Evolutionary conservation across 2,329 filamentous ascomycete genomes (phyloP).

Genomic region (Alternaria arborescens): DNA sequence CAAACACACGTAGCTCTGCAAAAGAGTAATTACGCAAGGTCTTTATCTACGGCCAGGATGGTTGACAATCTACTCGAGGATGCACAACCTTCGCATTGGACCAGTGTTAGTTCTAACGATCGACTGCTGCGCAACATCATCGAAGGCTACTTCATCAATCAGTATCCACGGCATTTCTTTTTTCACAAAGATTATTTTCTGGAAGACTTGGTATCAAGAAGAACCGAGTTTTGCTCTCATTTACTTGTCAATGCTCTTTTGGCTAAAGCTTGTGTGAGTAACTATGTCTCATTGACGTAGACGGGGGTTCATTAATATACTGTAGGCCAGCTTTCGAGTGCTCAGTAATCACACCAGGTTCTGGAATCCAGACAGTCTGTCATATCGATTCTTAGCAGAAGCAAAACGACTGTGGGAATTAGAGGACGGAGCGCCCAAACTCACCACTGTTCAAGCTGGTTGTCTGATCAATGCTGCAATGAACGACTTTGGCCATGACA

Average conservation of each 20-base stretch:
- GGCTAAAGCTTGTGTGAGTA: slow-evolving; percentile 32
- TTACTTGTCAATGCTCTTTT: slow-evolving; percentile 32
- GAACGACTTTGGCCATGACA: slow-evolving; percentile 19
- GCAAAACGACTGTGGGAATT: slow-evolving; percentile 34
- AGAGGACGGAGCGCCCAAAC: slow-evolving; percentile 7
- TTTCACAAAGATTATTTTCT: slow-evolving; percentile 32
- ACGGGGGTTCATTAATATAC: slow-evolving; percentile 4
- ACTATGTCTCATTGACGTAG: not conserved
- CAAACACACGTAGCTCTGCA: not conserved
- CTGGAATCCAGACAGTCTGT: slow-evolving; percentile 27
- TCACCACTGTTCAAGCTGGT: slow-evolving; percentile 28
- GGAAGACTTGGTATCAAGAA: slow-evolving; percentile 25
- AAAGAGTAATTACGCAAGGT: slow-evolving; percentile 23
- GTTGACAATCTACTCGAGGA: slow-evolving; percentile 24
- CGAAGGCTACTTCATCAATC: slow-evolving; percentile 19
- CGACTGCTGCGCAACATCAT: slow-evolving; percentile 25
- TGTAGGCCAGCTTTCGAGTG: slow-evolving; percentile 14
- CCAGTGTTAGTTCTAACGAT: slow-evolving; percentile 27
- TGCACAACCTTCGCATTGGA: slow-evolving; percentile 28
- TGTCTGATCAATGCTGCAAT: slow-evolving; percentile 18
- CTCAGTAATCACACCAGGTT: slow-evolving; percentile 16
- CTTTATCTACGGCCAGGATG: slow-evolving; percentile 27
- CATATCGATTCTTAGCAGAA: slow-evolving; percentile 30
- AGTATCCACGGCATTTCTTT: slow-evolving; percentile 20
- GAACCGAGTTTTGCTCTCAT: slow-evolving; percentile 23